Evolutionary conservation across 2,329 filamentous ascomycete species (phyloP).

Genomic region (Daldinia sp.): DNA sequence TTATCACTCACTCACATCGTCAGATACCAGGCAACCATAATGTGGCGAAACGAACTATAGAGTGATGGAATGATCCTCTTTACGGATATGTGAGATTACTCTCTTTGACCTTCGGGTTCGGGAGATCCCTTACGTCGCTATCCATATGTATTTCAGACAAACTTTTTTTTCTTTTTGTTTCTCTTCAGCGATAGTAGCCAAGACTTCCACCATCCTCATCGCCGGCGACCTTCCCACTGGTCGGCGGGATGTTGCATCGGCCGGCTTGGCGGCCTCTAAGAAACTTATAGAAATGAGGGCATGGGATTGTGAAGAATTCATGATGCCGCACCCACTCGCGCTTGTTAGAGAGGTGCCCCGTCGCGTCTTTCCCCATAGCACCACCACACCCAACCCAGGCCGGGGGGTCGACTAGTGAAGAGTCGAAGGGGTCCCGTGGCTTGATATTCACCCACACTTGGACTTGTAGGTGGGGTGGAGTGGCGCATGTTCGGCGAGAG

Average conservation of each 20-base stretch:
- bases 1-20: constrained; percentile 2
- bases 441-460: constrained; percentile 27
- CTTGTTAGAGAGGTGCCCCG: constrained; percentile 3
- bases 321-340: constrained; percentile 18
- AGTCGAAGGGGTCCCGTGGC: constrained; percentile 28
- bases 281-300: constrained; percentile 17
- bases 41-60: constrained; percentile 15
- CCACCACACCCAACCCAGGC: constrained; percentile 33
- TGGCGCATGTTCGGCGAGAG: constrained; percentile 32
- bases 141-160: constrained; percentile 10
- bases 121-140: constrained; percentile 16
- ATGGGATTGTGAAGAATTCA: constrained; percentile 24
- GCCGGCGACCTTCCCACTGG: constrained; percentile 18
- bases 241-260: constrained; percentile 16
- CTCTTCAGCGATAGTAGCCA: neutral
- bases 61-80: constrained; percentile 21
- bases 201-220: neutral
- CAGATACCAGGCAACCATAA: constrained; percentile 4
- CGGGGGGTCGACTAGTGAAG: neutral
- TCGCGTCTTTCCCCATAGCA: neutral
- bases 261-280: constrained; percentile 3
- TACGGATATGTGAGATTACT: constrained; percentile 2
- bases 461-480: constrained; percentile 7
- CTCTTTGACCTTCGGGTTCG: neutral
- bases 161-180: neutral